phyloP scores from a whole-genome alignment of 106 monocot genomes.

The Dendrobium nobile region DNA sequence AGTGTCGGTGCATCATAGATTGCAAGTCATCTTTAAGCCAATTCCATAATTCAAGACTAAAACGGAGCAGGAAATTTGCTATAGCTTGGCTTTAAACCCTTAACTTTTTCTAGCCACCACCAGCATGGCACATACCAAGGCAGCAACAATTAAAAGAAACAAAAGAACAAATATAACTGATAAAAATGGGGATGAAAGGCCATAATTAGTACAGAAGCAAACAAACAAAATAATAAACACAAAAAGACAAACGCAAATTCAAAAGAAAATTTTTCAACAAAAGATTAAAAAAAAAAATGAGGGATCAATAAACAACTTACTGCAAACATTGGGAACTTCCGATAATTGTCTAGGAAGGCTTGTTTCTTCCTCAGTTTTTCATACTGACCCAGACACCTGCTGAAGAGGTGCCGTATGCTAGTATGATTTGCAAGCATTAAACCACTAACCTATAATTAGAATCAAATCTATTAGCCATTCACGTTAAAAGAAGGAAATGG shows the following conservation, averaged over 20 bases:
- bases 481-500: not conserved
- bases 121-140: not conserved
- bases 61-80: too few species aligned
- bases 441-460: slow-evolving; percentile 67
- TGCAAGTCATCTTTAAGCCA: too few species aligned
- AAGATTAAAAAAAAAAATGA: not conserved
- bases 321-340: slow-evolving; percentile 97
- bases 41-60: too few species aligned
- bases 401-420: slow-evolving; percentile 89
- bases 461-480: not conserved
- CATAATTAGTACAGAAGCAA: not conserved
- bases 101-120: too few species aligned
- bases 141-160: not conserved
- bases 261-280: not conserved
- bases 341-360: slow-evolving; percentile 89
- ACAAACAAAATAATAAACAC: not conserved
- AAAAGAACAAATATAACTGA: not conserved
- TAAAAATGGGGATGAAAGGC: not conserved
- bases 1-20: too few species aligned
- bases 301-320: slow-evolving; percentile 26
- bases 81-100: too few species aligned
- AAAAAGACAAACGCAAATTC: not conserved
- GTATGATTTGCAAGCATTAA: slow-evolving; percentile 99
- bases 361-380: slow-evolving; percentile 91
- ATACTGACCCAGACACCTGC: slow-evolving; percentile 86